A percentile compares a stretch with the other conserved stretches of the same genome.
Conservation (phyloP, 2,329 filamentous ascomycete genomes). For the Aureobasidium lini region DNA sequence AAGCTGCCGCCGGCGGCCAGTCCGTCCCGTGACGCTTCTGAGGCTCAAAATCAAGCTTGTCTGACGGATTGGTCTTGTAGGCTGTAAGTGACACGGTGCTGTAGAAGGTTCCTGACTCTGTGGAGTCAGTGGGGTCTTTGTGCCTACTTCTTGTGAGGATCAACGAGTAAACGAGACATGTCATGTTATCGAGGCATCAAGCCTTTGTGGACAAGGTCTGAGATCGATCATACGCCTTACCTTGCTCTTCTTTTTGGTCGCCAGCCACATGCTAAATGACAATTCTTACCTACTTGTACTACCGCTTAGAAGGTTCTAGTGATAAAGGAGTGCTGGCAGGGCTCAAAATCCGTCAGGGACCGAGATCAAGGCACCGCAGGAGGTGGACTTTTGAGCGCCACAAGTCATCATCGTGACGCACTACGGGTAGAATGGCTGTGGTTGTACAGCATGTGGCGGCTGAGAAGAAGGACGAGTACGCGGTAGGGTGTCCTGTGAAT, state of each 20-base stretch:
- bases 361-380: slow-evolving; percentile 5
- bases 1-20: neutral
- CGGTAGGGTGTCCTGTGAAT: neutral
- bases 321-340: slow-evolving; percentile 4
- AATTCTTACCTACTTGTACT: neutral
- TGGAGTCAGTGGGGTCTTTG: neutral
- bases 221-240: no score
- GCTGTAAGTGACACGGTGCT: neutral
- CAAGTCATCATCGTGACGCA: slow-evolving; percentile 13
- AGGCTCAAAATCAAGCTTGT: slow-evolving; percentile 1
- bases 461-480: neutral
- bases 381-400: neutral
- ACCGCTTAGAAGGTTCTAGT: neutral
- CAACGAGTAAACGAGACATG: no score
- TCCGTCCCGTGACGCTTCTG: neutral
- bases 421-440: neutral
- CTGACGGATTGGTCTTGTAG: neutral
- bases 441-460: neutral
- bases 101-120: neutral
- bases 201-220: no score
- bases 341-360: neutral
- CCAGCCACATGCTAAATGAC: neutral
- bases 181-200: no score
- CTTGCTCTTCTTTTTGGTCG: neutral
- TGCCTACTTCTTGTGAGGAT: neutral